phyloP scores from a whole-genome alignment of 495 filamentous ascomycete species.

The Xylaria acuta region DNA sequence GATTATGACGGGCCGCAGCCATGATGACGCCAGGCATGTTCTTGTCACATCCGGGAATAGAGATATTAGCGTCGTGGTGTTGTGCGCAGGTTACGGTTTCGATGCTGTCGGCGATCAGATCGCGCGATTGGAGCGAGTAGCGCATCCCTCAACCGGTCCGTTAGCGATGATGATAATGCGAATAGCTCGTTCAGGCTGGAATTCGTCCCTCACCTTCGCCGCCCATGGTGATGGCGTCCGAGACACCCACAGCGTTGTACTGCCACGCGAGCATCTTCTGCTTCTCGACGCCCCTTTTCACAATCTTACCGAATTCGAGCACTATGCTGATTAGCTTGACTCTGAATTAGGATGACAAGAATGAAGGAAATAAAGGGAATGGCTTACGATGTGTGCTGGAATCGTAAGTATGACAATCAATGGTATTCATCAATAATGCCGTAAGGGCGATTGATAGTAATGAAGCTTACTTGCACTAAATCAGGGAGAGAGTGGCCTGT shows the following conservation, averaged over 20 bases:
- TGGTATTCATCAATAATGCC: background rate
- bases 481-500: background rate
- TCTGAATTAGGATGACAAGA: background rate
- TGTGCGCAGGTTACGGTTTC: conserved; percentile 90
- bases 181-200: background rate
- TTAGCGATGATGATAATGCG: conserved; percentile 23
- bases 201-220: conserved; percentile 72
- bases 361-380: background rate
- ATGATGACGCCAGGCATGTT: conserved; percentile 90
- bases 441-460: background rate
- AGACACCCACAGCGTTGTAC: conserved; percentile 94
- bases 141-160: conserved; percentile 75
- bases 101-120: conserved; percentile 94
- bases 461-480: conserved; percentile 24
- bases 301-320: conserved; percentile 86
- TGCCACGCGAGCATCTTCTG: conserved; percentile 90
- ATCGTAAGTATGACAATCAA: conserved; percentile 5
- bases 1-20: conserved; percentile 83
- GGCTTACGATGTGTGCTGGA: conserved; percentile 56
- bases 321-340: conserved; percentile 54
- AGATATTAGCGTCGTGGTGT: conserved; percentile 91
- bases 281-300: conserved; percentile 81
- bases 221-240: conserved; percentile 95
- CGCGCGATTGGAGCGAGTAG: conserved; percentile 92
- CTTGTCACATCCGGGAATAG: conserved; percentile 97